These are phyloP conservation scores for Pistacia integerrima DNA, from an alignment of 345 rosid species.

Conservation along the genomic window DNA sequence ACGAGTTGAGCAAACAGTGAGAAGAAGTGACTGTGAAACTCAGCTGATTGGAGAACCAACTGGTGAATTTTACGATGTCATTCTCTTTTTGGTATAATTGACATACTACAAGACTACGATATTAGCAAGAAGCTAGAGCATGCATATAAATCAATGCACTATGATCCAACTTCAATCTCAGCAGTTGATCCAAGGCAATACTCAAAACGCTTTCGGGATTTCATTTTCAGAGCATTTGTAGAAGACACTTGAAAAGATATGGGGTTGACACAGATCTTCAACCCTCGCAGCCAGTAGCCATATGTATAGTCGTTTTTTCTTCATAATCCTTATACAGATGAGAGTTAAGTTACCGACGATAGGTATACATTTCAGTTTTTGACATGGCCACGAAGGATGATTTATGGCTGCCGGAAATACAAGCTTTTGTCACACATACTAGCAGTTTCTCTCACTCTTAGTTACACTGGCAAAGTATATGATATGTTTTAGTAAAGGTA, in stretches of 20 bases:
- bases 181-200: conserved; percentile 98
- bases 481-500: conserved; percentile 20
- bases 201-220: conserved; percentile 88
- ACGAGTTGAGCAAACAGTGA: conserved; percentile 73
- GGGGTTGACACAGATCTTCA: conserved; percentile 20
- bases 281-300: conserved; percentile 21
- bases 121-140: conserved; percentile 99
- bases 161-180: conserved; percentile 93
- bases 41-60: conserved; percentile 92
- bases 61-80: conserved; percentile 70
- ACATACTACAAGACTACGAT: conserved; percentile 96
- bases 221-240: conserved; percentile 74
- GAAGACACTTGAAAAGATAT: conserved; percentile 62
- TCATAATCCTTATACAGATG: conserved; percentile 18
- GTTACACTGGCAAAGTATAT: conserved; percentile 17
- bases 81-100: conserved; percentile 89
- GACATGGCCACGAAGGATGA: conserved; percentile 5
- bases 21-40: conserved; percentile 61
- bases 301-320: conserved; percentile 20
- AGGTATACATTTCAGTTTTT: background rate
- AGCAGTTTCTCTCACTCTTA: conserved; percentile 19
- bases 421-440: background rate
- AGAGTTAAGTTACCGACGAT: conserved; percentile 5
- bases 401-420: conserved; percentile 8
- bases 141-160: conserved; percentile 95